Percentiles rank a stretch among this genome's conserved stretches.
Evolutionary conservation across 1,284 basidiomycete genomes (phyloP).

Genomic region (Singerocomus rubriflavus): DNA sequence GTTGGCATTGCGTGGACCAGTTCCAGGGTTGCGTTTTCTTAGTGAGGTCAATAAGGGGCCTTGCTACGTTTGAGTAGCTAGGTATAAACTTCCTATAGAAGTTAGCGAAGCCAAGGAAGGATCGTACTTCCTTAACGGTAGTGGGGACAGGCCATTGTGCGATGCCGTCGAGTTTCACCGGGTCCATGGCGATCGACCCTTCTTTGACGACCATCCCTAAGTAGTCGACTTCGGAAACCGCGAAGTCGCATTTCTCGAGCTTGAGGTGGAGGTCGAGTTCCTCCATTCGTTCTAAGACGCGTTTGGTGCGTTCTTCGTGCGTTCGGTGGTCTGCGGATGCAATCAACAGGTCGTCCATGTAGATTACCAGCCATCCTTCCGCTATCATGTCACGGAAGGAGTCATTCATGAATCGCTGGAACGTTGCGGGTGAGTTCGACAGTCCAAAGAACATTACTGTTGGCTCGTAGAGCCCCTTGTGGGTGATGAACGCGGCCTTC

Average conservation of each 20-base stretch:
- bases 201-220: slow-evolving; percentile 37
- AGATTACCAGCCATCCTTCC: slow-evolving; percentile 2
- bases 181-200: slow-evolving; percentile 36
- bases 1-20: no score
- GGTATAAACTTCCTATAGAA: no score
- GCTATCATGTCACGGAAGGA: slow-evolving; percentile 13
- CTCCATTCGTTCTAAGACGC: slow-evolving; percentile 31
- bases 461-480: slow-evolving; percentile 24
- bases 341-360: slow-evolving; percentile 29
- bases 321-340: neutral
- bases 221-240: slow-evolving; percentile 31
- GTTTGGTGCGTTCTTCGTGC: slow-evolving; percentile 14
- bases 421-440: slow-evolving; percentile 30
- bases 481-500: slow-evolving; percentile 2
- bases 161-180: slow-evolving; percentile 36
- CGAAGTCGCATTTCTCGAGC: slow-evolving; percentile 40
- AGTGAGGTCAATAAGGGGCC: no score
- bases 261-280: slow-evolving; percentile 34
- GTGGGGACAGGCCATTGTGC: slow-evolving; percentile 35
- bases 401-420: slow-evolving; percentile 24
- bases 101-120: slow-evolving; percentile 33
- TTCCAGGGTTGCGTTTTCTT: no score
- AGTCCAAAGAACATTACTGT: slow-evolving; percentile 39
- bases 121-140: slow-evolving; percentile 28
- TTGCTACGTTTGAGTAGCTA: no score